These are phyloP conservation scores for Artemisia tridentata DNA, from an alignment of 129 eudicot genomes.

Conservation along the genomic window DNA sequence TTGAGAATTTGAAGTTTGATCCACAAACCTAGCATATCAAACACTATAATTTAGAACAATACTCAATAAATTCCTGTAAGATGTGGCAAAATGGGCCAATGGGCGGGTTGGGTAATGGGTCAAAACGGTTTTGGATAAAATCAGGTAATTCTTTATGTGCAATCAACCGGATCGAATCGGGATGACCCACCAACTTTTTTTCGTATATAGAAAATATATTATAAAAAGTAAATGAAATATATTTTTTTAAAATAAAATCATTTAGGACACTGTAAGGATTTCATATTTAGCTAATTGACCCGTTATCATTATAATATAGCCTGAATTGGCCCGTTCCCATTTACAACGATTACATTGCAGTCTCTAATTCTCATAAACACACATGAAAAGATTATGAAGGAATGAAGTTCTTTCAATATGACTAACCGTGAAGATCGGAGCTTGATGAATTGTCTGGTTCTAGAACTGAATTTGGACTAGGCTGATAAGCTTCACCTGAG, in stretches of 20 bases:
- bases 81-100: background rate
- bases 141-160: background rate
- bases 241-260: background rate
- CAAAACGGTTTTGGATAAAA: background rate
- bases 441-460: conserved; percentile 43
- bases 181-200: background rate
- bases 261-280: background rate
- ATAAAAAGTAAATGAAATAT: too few relatives aligned
- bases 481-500: conserved; percentile 45
- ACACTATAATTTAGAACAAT: conserved; percentile 3
- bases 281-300: background rate
- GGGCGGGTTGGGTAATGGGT: background rate
- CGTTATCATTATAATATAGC: background rate
- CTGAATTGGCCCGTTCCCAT: background rate
- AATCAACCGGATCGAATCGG: too few relatives aligned
- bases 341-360: background rate
- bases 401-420: background rate
- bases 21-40: conserved; percentile 42
- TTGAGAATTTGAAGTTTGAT: conserved; percentile 51
- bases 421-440: conserved; percentile 48
- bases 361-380: background rate
- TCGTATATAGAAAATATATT: background rate
- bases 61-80: background rate
- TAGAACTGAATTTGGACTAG: conserved; percentile 64
- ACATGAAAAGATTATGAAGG: background rate